Percentiles rank a stretch among this genome's conserved stretches.
phyloP scores from a whole-genome alignment of 2,329 filamentous ascomycete species.

The Penicillium sp. region DNA sequence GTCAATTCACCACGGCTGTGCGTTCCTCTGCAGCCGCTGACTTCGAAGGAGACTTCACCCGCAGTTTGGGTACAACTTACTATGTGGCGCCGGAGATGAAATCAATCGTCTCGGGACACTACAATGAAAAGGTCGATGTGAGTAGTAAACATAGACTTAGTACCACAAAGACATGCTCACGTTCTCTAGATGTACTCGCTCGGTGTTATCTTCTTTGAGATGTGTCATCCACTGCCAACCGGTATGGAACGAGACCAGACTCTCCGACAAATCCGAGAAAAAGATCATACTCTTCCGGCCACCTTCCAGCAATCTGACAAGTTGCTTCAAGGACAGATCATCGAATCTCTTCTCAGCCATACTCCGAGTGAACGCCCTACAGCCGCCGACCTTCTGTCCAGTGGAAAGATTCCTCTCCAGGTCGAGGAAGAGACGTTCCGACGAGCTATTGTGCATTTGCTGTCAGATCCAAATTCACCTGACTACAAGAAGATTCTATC shows the following conservation, averaged over 20 bases:
- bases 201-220: constrained; percentile 97
- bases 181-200: constrained; percentile 79
- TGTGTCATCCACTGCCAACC: constrained; percentile 69
- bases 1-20: constrained; percentile 56
- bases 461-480: constrained; percentile 74
- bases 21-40: constrained; percentile 38
- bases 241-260: constrained; percentile 64
- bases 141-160: constrained; percentile 34
- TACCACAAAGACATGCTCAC: constrained; percentile 9
- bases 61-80: constrained; percentile 72
- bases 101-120: constrained; percentile 70
- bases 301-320: constrained; percentile 72
- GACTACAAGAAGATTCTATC: constrained; percentile 88
- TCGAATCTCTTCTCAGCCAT: constrained; percentile 76
- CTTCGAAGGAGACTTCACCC: constrained; percentile 45
- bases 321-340: constrained; percentile 69
- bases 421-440: constrained; percentile 91
- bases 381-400: constrained; percentile 76
- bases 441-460: constrained; percentile 73
- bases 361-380: constrained; percentile 79
- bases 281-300: constrained; percentile 65
- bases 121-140: constrained; percentile 89
- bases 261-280: constrained; percentile 67
- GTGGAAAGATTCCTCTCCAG: constrained; percentile 82
- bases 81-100: constrained; percentile 93